Conservation (phyloP, 2,329 filamentous ascomycete genomes). For the Aspergillus quadrilineatus region DNA sequence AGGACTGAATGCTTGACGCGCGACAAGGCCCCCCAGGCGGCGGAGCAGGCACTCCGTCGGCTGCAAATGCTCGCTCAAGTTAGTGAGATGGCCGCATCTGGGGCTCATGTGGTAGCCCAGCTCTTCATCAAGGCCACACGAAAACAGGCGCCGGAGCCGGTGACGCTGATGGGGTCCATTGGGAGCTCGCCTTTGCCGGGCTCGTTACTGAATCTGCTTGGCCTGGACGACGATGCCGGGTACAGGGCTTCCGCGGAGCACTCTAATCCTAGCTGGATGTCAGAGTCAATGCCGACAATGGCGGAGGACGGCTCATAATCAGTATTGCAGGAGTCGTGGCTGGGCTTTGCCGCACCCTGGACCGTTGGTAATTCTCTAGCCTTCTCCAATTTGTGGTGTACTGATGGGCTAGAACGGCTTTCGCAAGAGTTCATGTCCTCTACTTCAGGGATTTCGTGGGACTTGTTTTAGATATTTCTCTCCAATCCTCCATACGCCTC, state of each 20-base stretch:
- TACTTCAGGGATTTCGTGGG: too few species aligned
- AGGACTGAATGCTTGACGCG: background rate
- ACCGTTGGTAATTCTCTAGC: background rate
- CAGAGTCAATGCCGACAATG: background rate
- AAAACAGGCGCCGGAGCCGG: background rate
- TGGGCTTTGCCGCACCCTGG: background rate
- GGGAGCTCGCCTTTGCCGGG: background rate
- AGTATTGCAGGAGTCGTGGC: background rate
- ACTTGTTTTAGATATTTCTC: too few species aligned
- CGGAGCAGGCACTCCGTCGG: constrained; percentile 7
- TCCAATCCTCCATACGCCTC: too few species aligned
- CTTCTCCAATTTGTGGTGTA: background rate
- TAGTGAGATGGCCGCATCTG: constrained; percentile 10
- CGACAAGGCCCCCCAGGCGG: background rate
- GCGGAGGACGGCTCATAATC: background rate
- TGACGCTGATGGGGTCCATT: background rate
- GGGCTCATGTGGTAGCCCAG: constrained; percentile 7
- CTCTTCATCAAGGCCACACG: constrained; percentile 2
- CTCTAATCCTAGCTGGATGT: background rate
- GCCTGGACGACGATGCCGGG: background rate
- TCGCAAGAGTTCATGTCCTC: background rate
- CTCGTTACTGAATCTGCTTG: background rate
- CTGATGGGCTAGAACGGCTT: background rate
- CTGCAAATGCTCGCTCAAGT: constrained; percentile 11
- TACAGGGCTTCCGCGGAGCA: background rate